Conservation (phyloP, 192 early-diverging fungal species). For the Coemansia sp. region DNA sequence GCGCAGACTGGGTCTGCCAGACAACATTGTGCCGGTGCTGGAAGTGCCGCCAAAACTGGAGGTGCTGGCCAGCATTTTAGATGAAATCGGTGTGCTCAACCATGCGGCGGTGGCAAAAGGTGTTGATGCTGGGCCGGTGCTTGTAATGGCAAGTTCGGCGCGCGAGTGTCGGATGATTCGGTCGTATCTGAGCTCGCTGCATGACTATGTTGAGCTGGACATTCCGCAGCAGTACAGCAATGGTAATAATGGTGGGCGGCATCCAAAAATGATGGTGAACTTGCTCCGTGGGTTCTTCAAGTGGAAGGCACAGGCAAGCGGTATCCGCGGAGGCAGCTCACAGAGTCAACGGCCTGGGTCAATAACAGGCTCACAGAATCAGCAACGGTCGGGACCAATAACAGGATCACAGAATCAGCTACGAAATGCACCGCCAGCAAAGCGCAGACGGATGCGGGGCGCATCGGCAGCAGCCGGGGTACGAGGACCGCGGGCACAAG, state of each 20-base stretch:
- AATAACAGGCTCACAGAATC: not conserved
- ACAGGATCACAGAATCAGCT: conserved; percentile 3
- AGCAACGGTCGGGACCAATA: not conserved
- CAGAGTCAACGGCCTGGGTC: not conserved
- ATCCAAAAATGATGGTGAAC: conserved; percentile 47
- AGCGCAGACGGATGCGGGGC: conserved; percentile 55
- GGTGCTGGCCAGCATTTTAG: conserved; percentile 65
- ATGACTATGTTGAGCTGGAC: conserved; percentile 7
- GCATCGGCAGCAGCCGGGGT: conserved; percentile 43
- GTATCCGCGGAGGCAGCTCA: conserved; percentile 14
- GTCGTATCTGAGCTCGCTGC: conserved; percentile 10
- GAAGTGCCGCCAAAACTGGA: conserved; percentile 96
- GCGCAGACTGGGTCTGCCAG: conserved; percentile 62
- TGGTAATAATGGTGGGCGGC: not conserved
- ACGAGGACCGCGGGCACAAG: conserved; percentile 30
- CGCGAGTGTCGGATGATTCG: conserved; percentile 34
- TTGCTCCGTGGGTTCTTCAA: conserved; percentile 69
- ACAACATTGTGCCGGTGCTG: conserved; percentile 66
- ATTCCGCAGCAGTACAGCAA: not conserved
- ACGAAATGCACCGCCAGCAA: conserved; percentile 50
- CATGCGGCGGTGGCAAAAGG: not conserved
- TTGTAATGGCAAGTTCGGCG: conserved; percentile 30
- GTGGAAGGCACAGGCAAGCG: conserved; percentile 66
- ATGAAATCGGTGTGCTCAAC: conserved; percentile 64
- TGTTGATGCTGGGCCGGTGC: conserved; percentile 18